Base-by-base conservation (phyloP, 352 stramenopile genomes). In the Phytophthora parvispora region DNA sequence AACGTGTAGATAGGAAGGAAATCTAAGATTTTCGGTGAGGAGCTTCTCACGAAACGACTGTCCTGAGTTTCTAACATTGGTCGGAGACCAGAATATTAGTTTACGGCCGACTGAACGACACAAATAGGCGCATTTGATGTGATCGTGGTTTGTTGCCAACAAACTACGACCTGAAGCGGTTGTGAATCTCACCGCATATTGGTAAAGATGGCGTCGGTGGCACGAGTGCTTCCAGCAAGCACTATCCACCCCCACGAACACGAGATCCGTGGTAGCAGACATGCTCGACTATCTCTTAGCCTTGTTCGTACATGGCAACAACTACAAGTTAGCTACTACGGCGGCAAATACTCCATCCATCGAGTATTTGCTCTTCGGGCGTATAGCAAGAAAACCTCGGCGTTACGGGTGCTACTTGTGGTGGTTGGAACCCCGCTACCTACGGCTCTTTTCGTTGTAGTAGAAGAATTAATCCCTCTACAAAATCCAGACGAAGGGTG, bases 381-480 rank as follows among this genome's bases (percentile, higher is more conserved):
- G 1, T 71, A 61, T 16, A 32, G 22, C 9, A 31, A 40, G 6
- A 48, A 20, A 7, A 51, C 34, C 4, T 61, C 67, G 13, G 18
- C 52, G 0, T 32, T 27, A 10, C 42, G 55, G 15, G 40, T 25
- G 6, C 24, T 70, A 2, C 7, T 64, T 3, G 18, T 72, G 34
- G 58, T 53, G 16, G 24, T 67, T 20, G 36, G n/a, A 2, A 64
- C 32, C 10, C 53, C 50, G 1, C 9, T 62, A 1, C 64, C 64
- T 15, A 57, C 48, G 25, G 25, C 43, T 18, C 15, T 6, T 15
- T 47, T 66, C 2, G 36, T 67, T 4, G 9, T 64, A 42, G 12
- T 42, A 2, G 18, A 59, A n/a, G 65, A 73, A 48, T 24, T 42
- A 13, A 34, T 68, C 10, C 65, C 65, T 4, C 38, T 73, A 6